A percentile compares a stretch with the other conserved stretches of the same genome.
These are phyloP conservation scores for Coniochaeta prunicola DNA, from an alignment of 2,329 filamentous ascomycete species.

Conservation along the genomic window DNA sequence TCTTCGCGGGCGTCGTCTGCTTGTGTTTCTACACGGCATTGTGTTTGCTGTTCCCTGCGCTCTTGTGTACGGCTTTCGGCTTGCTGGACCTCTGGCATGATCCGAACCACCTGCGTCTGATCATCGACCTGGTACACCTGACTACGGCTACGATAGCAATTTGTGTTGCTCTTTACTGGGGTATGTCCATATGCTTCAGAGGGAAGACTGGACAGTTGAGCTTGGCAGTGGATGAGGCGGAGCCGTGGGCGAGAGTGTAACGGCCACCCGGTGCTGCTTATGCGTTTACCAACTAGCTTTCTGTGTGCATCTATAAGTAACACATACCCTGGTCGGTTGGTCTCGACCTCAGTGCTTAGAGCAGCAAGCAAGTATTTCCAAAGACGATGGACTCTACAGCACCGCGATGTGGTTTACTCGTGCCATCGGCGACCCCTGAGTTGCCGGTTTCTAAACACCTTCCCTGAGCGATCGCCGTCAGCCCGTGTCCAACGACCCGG, in stretches of 20 bases:
- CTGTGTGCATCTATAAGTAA: neutral
- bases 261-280: neutral
- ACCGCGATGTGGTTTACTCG: neutral
- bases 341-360: too few relatives aligned
- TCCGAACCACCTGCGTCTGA: too few relatives aligned
- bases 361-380: too few relatives aligned
- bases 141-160: too few relatives aligned
- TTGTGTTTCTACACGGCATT: too few relatives aligned
- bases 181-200: neutral
- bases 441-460: neutral
- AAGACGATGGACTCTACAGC: too few relatives aligned
- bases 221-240: neutral
- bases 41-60: too few relatives aligned
- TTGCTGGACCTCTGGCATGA: too few relatives aligned
- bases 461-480: neutral
- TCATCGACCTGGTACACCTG: too few relatives aligned
- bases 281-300: neutral
- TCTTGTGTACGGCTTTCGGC: too few relatives aligned
- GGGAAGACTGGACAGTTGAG: neutral
- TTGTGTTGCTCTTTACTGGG: too few relatives aligned
- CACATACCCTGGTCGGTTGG: too few relatives aligned
- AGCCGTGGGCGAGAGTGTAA: neutral
- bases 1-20: neutral
- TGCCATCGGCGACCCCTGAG: neutral
- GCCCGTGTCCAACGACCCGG: neutral